phyloP scores from a whole-genome alignment of 768 basidiomycete species.

The Suillus decipiens region DNA sequence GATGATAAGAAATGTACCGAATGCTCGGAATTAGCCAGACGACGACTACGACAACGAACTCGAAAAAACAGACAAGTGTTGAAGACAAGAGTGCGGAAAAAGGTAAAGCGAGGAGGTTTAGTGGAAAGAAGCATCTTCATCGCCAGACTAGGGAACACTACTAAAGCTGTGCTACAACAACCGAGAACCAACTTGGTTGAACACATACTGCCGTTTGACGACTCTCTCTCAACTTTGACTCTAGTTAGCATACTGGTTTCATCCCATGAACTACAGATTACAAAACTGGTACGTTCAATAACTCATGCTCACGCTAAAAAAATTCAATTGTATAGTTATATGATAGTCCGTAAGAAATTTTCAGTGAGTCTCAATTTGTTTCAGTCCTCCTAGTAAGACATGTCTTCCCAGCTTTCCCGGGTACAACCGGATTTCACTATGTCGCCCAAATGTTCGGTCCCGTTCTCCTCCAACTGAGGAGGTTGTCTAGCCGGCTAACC shows the following conservation, averaged over 20 bases:
- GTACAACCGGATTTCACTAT: background rate
- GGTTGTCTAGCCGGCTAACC: background rate
- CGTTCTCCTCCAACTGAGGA: background rate
- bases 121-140: background rate
- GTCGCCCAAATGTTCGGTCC: constrained; percentile 1
- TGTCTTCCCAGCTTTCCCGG: background rate
- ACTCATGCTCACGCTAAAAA: background rate
- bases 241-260: background rate
- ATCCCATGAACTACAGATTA: background rate
- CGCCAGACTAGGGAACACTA: constrained; percentile 3
- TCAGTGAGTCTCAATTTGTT: background rate
- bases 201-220: no score
- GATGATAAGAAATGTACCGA: constrained; percentile 11
- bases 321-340: background rate
- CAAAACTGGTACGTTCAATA: background rate
- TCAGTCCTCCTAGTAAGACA: background rate
- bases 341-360: background rate
- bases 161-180: constrained; percentile 8
- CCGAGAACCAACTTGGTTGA: background rate
- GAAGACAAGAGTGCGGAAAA: constrained; percentile 4
- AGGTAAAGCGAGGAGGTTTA: constrained; percentile 8
- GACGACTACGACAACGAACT: background rate
- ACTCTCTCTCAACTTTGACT: background rate
- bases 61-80: constrained; percentile 4
- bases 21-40: background rate